Percentiles rank a stretch among this genome's conserved stretches.
These are phyloP conservation scores for Seminavis robusta DNA, from an alignment of 108 stramenopile species.

Conservation along the genomic window DNA sequence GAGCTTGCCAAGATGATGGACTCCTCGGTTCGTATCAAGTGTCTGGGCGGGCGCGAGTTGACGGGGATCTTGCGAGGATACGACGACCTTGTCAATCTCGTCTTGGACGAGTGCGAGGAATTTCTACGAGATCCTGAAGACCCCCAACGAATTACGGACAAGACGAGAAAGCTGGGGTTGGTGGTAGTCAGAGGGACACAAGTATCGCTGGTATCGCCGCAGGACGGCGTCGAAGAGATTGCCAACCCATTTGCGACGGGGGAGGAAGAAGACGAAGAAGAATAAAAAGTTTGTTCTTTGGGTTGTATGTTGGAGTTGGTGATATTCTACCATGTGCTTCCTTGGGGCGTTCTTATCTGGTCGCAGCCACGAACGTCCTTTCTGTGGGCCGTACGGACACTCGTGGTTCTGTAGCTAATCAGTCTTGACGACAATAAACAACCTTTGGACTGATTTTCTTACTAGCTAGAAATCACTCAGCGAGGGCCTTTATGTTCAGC, in stretches of 20 bases:
- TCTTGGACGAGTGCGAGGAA: slow-evolving; percentile 83
- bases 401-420: too few species aligned
- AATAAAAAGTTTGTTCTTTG: background rate
- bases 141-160: slow-evolving; percentile 54
- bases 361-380: too few species aligned
- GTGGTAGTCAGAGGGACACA: slow-evolving; percentile 85
- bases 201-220: slow-evolving; percentile 79
- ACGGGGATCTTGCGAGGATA: slow-evolving; percentile 73
- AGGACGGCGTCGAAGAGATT: slow-evolving; percentile 87
- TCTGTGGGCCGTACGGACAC: too few species aligned
- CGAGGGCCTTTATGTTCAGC: too few species aligned
- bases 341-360: too few species aligned
- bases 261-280: slow-evolving; percentile 46
- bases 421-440: too few species aligned
- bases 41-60: slow-evolving; percentile 76
- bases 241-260: slow-evolving; percentile 80
- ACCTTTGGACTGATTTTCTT: too few species aligned
- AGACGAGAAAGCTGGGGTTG: slow-evolving; percentile 67
- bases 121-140: slow-evolving; percentile 79
- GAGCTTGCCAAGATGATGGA: slow-evolving; percentile 83
- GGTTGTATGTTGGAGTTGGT: too few species aligned
- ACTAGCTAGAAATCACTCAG: too few species aligned
- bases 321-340: too few species aligned
- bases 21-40: slow-evolving; percentile 74
- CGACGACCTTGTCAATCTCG: slow-evolving; percentile 86